Base-by-base conservation (phyloP, 495 filamentous ascomycete genomes). In the Penicillium odoratum region DNA sequence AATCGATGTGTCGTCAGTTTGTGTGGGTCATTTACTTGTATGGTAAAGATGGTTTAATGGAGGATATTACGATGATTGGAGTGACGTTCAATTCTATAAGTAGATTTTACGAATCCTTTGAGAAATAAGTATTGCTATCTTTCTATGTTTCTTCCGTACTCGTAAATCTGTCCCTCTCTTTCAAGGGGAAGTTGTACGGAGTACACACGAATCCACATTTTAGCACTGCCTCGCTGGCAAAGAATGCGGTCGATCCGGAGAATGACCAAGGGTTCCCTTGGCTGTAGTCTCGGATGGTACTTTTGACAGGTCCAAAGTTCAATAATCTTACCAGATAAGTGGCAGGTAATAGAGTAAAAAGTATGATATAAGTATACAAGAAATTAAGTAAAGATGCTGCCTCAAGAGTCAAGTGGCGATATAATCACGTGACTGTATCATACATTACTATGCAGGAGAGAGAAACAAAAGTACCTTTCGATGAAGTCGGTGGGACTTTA, bases 151-250 rank as follows among this genome's bases (percentile, higher is more conserved):
- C 21, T 21, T 21, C 2, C 2, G 21, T 21, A 21, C 21, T 21
- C 21, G 29, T 13, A 4, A 16, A n/a, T 26, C 49, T 36, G 21
- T 36, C 34, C 10, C n/a, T 53, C 15, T 28, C 21, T 28, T 53
- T 40, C 10, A 44, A 34, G 51, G 36, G 36, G 33, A 38, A 43
- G 36, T 42, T 21, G 18, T 42, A 40, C 46, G 28, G 46, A 53
- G 36, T 53, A 29, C 51, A 29, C 51, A 34, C 38, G 47, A 55
- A 62, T 58, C 60, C 60, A 57, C 54, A 58, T 55, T 55, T 51
- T 46, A 62, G 60, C 57, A 60, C 57, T 57, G 53, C 59, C 59
- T 61, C 59, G 47, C 36, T 61, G 53, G 54, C 50, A 54, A 60
- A 60, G 59, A 61, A 61, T 61, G 59, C 46, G 38, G 59, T 45